Evolutionary conservation across 2,329 filamentous ascomycete species (phyloP), one percentile per base, ranked within the genome.

Genomic region (Bisporella sp.): DNA sequence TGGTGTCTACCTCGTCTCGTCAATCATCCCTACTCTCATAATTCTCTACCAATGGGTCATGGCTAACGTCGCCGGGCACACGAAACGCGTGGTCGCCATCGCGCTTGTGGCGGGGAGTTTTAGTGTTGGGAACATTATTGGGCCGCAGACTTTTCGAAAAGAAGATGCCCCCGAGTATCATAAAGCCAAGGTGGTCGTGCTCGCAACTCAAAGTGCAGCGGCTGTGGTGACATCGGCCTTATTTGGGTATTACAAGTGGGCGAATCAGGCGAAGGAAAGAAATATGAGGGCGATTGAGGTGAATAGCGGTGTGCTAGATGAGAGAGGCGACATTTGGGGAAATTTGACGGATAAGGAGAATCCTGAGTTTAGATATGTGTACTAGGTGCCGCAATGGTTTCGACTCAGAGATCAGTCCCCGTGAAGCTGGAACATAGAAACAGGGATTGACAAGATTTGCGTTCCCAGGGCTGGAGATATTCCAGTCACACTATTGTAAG

Each of bases 111-210:
- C 64, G 6, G 70, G 74, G 3, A 75, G 70, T 1, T 79, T 78
- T 52, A 78, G 75, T 48, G 67, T 75, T 1, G 76, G 75, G 1
- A 76, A 77, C 56, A 78, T 79, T 50, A 73, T 78, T 32, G 75
- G 76, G 4, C 62, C 63, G 3, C 63, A 66, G 32, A 59, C 59
- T 6, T 65, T 65, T 41, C 54, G 74, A 57, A 58, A 60, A 4
- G 67, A 67, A 40, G 75, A 81, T 52, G 74, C 71, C 0, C 78
- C 77, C 1, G 66, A 73, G 3, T 64, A 64, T 37, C 45, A 51
- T 2, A 56, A 59, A 4, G 62, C 61, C 29, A 51, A 63, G 53
- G 70, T 80, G 29, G 72, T 75, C 12, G 73, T 81, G 49, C 70
- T 81, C 62, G 54, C 58, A 6, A 13, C n/a, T 21, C 29, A 28